phyloP scores from a whole-genome alignment of 305 asterid genomes.

The Petunia hybrid region DNA sequence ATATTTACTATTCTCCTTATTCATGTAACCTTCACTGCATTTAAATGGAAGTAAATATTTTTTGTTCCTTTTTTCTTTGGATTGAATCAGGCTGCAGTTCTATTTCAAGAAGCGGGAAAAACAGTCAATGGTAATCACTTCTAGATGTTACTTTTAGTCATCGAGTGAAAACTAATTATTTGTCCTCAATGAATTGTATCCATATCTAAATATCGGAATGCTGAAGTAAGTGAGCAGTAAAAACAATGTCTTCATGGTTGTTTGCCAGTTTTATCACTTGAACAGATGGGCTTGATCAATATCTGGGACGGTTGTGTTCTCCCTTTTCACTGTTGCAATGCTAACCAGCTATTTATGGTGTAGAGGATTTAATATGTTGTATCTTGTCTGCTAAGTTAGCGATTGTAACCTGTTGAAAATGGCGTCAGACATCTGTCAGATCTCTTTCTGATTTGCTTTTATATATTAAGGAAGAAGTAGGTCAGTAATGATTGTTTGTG shows the following conservation, averaged over 20 bases:
- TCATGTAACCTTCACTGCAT: not conserved
- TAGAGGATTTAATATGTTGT: not conserved
- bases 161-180: constrained; percentile 21
- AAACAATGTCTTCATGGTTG: constrained; percentile 11
- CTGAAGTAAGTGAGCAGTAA: constrained; percentile 3
- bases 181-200: not conserved
- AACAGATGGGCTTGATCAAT: not conserved
- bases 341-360: not conserved
- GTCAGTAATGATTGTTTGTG: not conserved
- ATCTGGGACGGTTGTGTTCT: constrained; percentile 13
- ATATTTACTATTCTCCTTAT: constrained; percentile 32
- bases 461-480: constrained; percentile 14
- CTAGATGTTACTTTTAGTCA: not conserved
- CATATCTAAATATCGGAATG: not conserved
- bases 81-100: constrained; percentile 80
- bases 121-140: constrained; percentile 52
- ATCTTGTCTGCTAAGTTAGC: constrained; percentile 11
- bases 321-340: not conserved
- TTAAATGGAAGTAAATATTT: constrained; percentile 14
- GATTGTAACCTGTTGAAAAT: not conserved
- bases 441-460: constrained; percentile 24
- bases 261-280: constrained; percentile 12
- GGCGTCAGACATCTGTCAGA: not conserved
- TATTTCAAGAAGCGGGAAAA: constrained; percentile 76
- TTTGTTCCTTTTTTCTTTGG: constrained; percentile 33